Percentiles rank a stretch among this genome's conserved stretches.
These are phyloP conservation scores for Mollisia scopiformis DNA, from an alignment of 2,329 filamentous ascomycete genomes.

Conservation along the genomic window DNA sequence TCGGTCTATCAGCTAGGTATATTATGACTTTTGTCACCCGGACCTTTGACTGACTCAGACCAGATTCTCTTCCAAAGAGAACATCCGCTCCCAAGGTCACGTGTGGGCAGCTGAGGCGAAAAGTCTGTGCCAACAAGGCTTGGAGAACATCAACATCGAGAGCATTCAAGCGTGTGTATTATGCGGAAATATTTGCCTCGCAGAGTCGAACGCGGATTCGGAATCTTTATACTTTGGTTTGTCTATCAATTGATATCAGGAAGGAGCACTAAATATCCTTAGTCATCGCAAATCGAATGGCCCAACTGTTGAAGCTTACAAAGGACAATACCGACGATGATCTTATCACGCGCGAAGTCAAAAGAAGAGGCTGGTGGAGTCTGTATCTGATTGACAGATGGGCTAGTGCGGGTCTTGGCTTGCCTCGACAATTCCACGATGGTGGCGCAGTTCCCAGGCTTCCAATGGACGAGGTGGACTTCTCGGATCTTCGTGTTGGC, in stretches of 20 bases:
- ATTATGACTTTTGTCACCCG: neutral
- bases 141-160: slow-evolving; percentile 39
- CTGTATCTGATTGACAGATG: slow-evolving; percentile 40
- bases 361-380: slow-evolving; percentile 39
- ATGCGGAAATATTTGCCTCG: slow-evolving; percentile 37
- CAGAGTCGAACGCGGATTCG: slow-evolving; percentile 34
- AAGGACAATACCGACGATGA: slow-evolving; percentile 26
- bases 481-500: slow-evolving; percentile 29
- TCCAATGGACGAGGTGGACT: slow-evolving; percentile 38
- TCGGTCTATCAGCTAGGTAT: slow-evolving; percentile 31
- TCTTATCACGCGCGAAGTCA: slow-evolving; percentile 34
- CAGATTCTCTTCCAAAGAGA: slow-evolving; percentile 26
- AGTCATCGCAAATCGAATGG: slow-evolving; percentile 40
- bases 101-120: slow-evolving; percentile 26
- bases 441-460: slow-evolving; percentile 14
- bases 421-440: slow-evolving; percentile 33
- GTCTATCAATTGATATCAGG: neutral
- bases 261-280: neutral
- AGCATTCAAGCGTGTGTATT: slow-evolving; percentile 40
- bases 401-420: slow-evolving; percentile 38
- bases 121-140: slow-evolving; percentile 32
- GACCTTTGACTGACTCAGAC: neutral
- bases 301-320: slow-evolving; percentile 37
- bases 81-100: slow-evolving; percentile 18
- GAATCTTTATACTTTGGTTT: slow-evolving; percentile 38